Evolutionary conservation across 495 filamentous ascomycete species (phyloP), one percentile per base, ranked within the genome.

Genomic region (Penicillium bialowiezense): DNA sequence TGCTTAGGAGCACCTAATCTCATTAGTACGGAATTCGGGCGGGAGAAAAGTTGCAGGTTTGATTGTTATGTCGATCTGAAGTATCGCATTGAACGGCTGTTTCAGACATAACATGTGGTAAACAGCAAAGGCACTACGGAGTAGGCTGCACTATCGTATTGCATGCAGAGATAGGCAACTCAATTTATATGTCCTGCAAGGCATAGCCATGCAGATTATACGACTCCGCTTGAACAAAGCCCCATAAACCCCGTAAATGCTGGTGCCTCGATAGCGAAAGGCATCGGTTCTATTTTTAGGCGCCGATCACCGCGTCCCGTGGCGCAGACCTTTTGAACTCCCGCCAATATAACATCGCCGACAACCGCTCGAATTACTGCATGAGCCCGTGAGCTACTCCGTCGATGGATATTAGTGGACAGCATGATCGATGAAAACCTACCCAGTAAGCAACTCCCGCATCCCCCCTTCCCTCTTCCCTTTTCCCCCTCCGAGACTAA

Each of bases 371-470:
- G 17, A 21, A 3, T 39, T 40, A 24, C 17, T 34, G 19, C 21
- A 14, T 26, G 12, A 17, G n/a, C 9, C n/a, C 13, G 17, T 28
- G 23, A 26, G 23, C 23, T 26, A 26, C 23, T n/a, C 23, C 8
- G 23, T 26, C 3, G 4, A 26, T 29, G 14, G 24, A 34, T 14
- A 5, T 17, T 47, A 44, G 5, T 28, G 32, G 42, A 26, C 32
- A 50, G 77, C 4, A 96, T 96, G 91, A 79, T 98, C 44, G 93
- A 98, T 82, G 89, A 95, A 67, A 95, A 90, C 65, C 79, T 98
- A 4, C 93, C 93, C 52, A 91, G 84, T 87, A 74, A 60, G 79
- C 64, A 14, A 4, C 34, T 19, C 20, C 21, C 3, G 36, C n/a
- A 3, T 20, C 13, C 14, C 34, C 12, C 57, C 42, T 67, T 44